These are phyloP conservation scores for Macrolepiota dolichaula DNA, from an alignment of 768 basidiomycete species.

Conservation along the genomic window DNA sequence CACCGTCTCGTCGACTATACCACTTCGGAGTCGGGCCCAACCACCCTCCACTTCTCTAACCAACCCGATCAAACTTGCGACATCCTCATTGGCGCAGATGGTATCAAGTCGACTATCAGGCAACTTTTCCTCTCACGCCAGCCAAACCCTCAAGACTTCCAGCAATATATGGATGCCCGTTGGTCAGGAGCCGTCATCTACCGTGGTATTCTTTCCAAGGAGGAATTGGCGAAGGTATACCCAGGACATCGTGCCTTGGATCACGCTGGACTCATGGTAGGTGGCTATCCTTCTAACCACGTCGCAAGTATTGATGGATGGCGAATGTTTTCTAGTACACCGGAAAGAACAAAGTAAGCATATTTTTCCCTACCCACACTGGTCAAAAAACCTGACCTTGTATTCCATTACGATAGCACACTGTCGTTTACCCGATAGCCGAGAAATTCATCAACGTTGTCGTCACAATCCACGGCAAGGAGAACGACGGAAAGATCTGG, in stretches of 20 bases:
- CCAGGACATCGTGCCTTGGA: slow-evolving; percentile 24
- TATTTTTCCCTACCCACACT: neutral
- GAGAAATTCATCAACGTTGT: slow-evolving; percentile 45
- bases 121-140: slow-evolving; percentile 12
- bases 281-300: neutral
- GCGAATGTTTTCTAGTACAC: slow-evolving; percentile 20
- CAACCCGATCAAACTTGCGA: slow-evolving; percentile 25
- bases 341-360: slow-evolving; percentile 26
- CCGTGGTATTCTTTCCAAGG: slow-evolving; percentile 27
- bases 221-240: slow-evolving; percentile 18
- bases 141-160: neutral
- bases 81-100: slow-evolving; percentile 39
- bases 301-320: neutral
- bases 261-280: slow-evolving; percentile 19
- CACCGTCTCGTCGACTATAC: slow-evolving; percentile 47
- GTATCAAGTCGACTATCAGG: slow-evolving; percentile 26
- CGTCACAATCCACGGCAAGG: slow-evolving; percentile 26
- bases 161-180: slow-evolving; percentile 25
- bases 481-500: slow-evolving; percentile 12
- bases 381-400: neutral
- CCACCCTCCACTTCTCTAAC: slow-evolving; percentile 23
- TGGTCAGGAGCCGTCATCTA: slow-evolving; percentile 34
- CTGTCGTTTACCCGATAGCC: slow-evolving; percentile 46
- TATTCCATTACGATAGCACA: slow-evolving; percentile 26
- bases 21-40: slow-evolving; percentile 11